These are phyloP conservation scores for Globisporangium nodosum DNA, from an alignment of 352 stramenopile species.

Conservation along the genomic window DNA sequence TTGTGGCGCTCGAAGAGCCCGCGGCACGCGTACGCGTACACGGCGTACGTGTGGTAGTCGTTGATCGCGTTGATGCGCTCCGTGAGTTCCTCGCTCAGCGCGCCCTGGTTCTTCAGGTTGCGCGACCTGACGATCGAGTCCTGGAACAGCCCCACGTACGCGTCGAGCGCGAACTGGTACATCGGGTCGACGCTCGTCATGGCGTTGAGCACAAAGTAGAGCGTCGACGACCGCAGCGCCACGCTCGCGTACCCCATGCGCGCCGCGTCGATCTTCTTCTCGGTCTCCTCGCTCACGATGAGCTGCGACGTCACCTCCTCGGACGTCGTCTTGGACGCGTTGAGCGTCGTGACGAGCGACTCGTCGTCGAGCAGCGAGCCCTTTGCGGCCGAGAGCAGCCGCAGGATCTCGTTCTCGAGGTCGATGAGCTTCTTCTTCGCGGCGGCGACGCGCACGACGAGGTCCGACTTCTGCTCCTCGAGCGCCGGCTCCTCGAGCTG, in stretches of 20 bases:
- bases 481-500: conserved; percentile 92
- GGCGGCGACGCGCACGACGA: conserved; percentile 86
- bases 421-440: conserved; percentile 95
- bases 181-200: conserved; percentile 94
- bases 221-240: conserved; percentile 89
- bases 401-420: conserved; percentile 94
- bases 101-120: conserved; percentile 74
- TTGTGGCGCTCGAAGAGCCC: conserved; percentile 96
- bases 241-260: conserved; percentile 92
- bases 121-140: conserved; percentile 88
- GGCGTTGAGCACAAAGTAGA: conserved; percentile 96
- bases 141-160: conserved; percentile 94
- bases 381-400: conserved; percentile 87
- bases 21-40: conserved; percentile 94
- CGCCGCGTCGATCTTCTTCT: conserved; percentile 93
- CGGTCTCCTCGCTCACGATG: conserved; percentile 91
- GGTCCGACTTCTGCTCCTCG: conserved; percentile 93
- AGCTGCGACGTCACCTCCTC: conserved; percentile 93
- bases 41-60: conserved; percentile 92
- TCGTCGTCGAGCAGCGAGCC: conserved; percentile 93
- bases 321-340: conserved; percentile 93
- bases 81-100: conserved; percentile 76
- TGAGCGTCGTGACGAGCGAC: conserved; percentile 92
- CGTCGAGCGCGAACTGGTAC: conserved; percentile 96
- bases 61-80: conserved; percentile 93